A percentile compares a stretch with the other conserved stretches of the same genome.
These are phyloP conservation scores for Neurospora tetraspora DNA, from an alignment of 495 filamentous ascomycete species.

Conservation along the genomic window DNA sequence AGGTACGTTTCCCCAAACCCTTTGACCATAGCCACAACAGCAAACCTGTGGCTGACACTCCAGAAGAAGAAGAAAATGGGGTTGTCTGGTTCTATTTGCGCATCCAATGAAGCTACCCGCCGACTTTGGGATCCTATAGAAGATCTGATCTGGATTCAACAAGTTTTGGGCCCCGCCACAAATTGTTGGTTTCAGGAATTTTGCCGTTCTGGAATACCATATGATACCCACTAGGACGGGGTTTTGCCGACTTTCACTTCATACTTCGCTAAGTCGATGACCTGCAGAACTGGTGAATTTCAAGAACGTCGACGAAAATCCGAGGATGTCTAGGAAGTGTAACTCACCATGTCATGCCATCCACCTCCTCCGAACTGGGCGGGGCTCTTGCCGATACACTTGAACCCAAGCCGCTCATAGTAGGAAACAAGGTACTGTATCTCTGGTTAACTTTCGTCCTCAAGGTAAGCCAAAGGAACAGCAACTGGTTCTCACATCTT, in stretches of 20 bases:
- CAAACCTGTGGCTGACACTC: not conserved
- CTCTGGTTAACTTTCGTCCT: constrained; percentile 6
- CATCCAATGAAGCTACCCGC: not conserved
- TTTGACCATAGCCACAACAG: not conserved
- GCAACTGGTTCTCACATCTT: constrained; percentile 40
- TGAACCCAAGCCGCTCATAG: constrained; percentile 71
- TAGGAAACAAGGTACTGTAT: constrained; percentile 51
- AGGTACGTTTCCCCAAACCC: not conserved
- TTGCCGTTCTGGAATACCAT: not conserved
- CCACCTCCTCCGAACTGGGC: constrained; percentile 63
- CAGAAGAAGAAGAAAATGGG: not conserved
- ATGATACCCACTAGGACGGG: not conserved
- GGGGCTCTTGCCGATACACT: constrained; percentile 53
- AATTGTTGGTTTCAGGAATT: not conserved
- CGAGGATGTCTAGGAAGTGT: not conserved
- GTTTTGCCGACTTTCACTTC: not conserved
- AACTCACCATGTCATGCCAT: constrained; percentile 63
- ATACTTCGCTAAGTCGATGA: constrained; percentile 2
- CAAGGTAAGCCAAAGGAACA: not conserved
- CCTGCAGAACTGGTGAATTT: not conserved
- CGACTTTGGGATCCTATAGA: not conserved
- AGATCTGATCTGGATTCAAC: not conserved
- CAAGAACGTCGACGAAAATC: not conserved
- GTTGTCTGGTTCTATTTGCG: not conserved
- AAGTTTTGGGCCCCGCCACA: not conserved